Base-by-base conservation (phyloP, 2,329 filamentous ascomycete species). In the Stachybotrys echinatus region DNA sequence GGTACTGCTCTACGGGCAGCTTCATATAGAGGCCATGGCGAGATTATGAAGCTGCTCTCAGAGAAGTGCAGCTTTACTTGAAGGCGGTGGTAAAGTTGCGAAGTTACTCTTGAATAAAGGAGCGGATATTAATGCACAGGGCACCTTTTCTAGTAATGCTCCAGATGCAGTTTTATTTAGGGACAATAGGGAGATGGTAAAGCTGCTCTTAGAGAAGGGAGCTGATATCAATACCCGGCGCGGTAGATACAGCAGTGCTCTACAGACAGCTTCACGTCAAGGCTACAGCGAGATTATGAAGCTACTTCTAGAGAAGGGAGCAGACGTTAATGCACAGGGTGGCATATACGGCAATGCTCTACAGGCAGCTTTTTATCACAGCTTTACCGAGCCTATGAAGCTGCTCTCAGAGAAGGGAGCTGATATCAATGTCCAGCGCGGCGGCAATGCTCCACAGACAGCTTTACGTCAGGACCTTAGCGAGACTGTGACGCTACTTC, bases 301-400 rank as follows among this genome's bases (percentile, higher is more conserved):
- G 45, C 22, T 53, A 23, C 42, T 55, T 23, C 42, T 45, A 17
- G 20, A 14, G 4, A 23, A 45, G 10, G 42, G 42, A 45, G 42
- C 42, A 19, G 45, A 56, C 40, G 27, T 51, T 4, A 48, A 57
- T 22, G 51, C 47, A 7, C n/a, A 45, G 12, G 45, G 55, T 1
- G 50, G 55, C 8, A 4, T 21, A 6, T 58, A 50, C 23, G 49
- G 50, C 18, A 54, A 51, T 5, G 51, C 55, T 23, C 54, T 59
- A 37, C 17, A 37, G n/a, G n/a, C n/a, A n/a, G n/a, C n/a, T n/a
- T n/a, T n/a, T n/a, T n/a, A n/a, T n/a, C n/a, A n/a, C n/a, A n/a
- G n/a, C n/a, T n/a, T n/a, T n/a, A n/a, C n/a, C n/a, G n/a, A n/a
- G n/a, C n/a, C n/a, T n/a, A n/a, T n/a, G n/a, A n/a, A n/a, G n/a